Base-by-base conservation (phyloP, 2,329 filamentous ascomycete genomes). In the Curvularia sp. region DNA sequence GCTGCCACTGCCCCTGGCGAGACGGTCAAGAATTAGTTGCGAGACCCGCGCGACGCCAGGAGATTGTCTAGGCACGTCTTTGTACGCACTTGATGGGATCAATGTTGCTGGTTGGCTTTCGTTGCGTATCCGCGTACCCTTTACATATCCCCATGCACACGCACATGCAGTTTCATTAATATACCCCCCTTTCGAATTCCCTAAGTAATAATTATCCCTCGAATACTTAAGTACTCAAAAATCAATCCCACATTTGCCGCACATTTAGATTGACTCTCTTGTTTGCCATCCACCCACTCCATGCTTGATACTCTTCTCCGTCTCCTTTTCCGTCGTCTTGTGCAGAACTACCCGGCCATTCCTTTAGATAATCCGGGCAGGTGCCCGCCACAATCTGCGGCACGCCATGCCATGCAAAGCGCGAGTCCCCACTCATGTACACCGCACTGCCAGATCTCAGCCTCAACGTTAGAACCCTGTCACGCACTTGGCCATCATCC, bases 341-440 rank as follows among this genome's bases (percentile, higher is more conserved):
- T 1, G 82, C 82, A 43, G 60, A 31, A 7, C 76, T 38, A 5
- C 76, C 81, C 8, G 93, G 93, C 93, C 93, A 98, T 42, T 89
- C 81, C 56, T 82, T 79, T 49, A 98, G 77, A 76, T 88, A 90
- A 0, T 80, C 80, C 0, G 94, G 94, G 77, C 93, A 98, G 0
- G 92, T 96, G 0, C 81, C 86, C 47, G 87, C 84, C 35, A 97
- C 72, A 12, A 98, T 89, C 75, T 93, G 95, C 5, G 95, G 93
- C 12, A 98, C 93, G 12, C 91, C 93, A 79, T 98, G 95, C 94
- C 94, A 98, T 2, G 94, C 93, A 77, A 92, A 96, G 43, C 95
- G 84, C 4, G 91, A 89, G 57, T 87, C 83, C 20, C 89, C 85
- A 49, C 86, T 88, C 94, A 99, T 98, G 72, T 96, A 93, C 0